Percentiles rank a stretch among this genome's conserved stretches.
Conservation (phyloP, 352 stramenopile genomes). For the Pythium brachiatum region DNA sequence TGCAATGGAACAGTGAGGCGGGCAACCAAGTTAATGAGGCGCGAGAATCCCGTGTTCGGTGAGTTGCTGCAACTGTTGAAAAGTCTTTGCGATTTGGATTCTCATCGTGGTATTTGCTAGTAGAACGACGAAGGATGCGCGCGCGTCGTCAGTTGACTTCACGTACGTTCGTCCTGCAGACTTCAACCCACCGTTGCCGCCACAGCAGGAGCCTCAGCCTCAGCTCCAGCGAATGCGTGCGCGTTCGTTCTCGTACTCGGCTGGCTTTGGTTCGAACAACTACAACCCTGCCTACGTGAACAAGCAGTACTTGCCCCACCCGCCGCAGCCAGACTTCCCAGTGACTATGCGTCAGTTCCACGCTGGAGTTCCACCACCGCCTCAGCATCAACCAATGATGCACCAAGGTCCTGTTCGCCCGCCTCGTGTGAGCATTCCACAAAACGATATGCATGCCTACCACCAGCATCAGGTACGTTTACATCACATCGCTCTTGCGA, state of each 20-base stretch:
- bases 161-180: conserved; percentile 48
- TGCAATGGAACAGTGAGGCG: not conserved
- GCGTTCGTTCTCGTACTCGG: conserved; percentile 76
- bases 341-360: conserved; percentile 60
- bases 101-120: conserved; percentile 1
- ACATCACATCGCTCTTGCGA: not conserved
- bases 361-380: conserved; percentile 32
- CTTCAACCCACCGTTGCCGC: conserved; percentile 65
- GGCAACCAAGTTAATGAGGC: conserved; percentile 21
- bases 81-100: not conserved
- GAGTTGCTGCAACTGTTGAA: not conserved
- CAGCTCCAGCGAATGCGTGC: conserved; percentile 65
- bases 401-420: conserved; percentile 38
- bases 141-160: conserved; percentile 77
- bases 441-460: conserved; percentile 50
- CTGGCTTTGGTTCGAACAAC: conserved; percentile 46
- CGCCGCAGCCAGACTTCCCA: conserved; percentile 49
- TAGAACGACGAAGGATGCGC: conserved; percentile 59
- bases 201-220: conserved; percentile 33
- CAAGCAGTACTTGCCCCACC: conserved; percentile 43
- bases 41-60: conserved; percentile 17
- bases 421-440: conserved; percentile 64
- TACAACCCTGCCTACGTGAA: conserved; percentile 50
- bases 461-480: conserved; percentile 43
- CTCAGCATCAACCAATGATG: conserved; percentile 30